Base-by-base conservation (phyloP, 2,329 filamentous ascomycete genomes). In the Akanthomyces uredinophilus region DNA sequence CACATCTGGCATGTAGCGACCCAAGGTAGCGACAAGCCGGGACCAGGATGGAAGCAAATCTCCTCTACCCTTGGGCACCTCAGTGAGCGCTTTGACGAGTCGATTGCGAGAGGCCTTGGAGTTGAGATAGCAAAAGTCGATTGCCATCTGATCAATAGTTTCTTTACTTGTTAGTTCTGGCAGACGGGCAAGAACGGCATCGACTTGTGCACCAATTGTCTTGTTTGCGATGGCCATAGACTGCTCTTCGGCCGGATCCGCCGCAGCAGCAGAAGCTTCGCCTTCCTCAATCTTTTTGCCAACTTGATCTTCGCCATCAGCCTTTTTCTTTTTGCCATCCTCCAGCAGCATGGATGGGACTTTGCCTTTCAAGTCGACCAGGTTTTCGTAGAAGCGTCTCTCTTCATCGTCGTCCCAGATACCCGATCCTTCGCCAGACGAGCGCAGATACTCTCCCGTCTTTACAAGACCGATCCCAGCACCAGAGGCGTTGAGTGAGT, bases 401-500 rank as follows among this genome's bases (percentile, higher is more conserved):
- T 99, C 94, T 60, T 99, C 95, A 71, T 99, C 95, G 69, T 99
- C 95, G 77, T 97, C 93, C 95, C 95, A 99, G 65, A 99, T 98
- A 0, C 95, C 95, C 27, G 93, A 85, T 22, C 92, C 93, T 63
- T 98, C 94, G 24, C 88, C 89, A 72, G 96, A 91, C 14, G 92
- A 93, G 43, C 92, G 89, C 44, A 98, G 81, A 70, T 97, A 98
- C 68, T 98, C 94, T 0, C 92, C 91, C 13, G 93, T 90, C 77
- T 97, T 98, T 68, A 98, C 90, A 44, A 98, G 84, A 39, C 95
- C 95, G 68, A 99, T 97, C 1, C 89, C 88, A 59, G 91, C 87
- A 70, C 90, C 89, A 0, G 86, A 82, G 27, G 83, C 77, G 37
- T 83, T 80, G 49, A 88, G 83, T 24, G 85, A 77, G 62, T 90